Percentiles rank a stretch among this genome's conserved stretches.
These are phyloP conservation scores for Aspergillus eucalypticola DNA, from an alignment of 2,329 filamentous ascomycete genomes.

Conservation along the genomic window DNA sequence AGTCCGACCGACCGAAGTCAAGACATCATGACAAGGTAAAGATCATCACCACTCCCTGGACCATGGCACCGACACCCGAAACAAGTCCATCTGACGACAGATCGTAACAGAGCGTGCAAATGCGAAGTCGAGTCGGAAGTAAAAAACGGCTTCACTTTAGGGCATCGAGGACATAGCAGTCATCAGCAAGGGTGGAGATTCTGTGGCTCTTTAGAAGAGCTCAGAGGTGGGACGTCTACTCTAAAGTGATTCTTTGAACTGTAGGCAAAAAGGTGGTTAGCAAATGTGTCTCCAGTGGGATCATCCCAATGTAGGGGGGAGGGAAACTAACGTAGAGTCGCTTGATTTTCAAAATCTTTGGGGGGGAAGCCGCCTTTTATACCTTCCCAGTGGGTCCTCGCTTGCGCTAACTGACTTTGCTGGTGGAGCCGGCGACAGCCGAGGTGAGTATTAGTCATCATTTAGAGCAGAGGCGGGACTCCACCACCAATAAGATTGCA, in stretches of 20 bases:
- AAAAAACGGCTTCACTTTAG: slow-evolving; percentile 75
- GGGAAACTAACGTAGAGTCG: slow-evolving; percentile 46
- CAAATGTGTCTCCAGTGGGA: not conserved
- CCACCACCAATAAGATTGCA: too few relatives aligned
- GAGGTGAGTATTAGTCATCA: too few relatives aligned
- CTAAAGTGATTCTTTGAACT: slow-evolving; percentile 90
- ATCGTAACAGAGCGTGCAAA: slow-evolving; percentile 18
- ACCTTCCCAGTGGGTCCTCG: too few relatives aligned
- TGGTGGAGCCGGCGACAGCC: too few relatives aligned
- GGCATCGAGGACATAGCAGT: slow-evolving; percentile 78
- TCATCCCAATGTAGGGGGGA: slow-evolving; percentile 25
- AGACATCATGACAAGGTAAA: slow-evolving; percentile 71
- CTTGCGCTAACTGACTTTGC: too few relatives aligned
- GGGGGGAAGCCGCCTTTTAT: slow-evolving; percentile 25
- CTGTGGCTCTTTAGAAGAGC: slow-evolving; percentile 90
- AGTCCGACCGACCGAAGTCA: slow-evolving; percentile 73
- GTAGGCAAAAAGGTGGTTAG: slow-evolving; percentile 27
- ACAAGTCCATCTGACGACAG: slow-evolving; percentile 24
- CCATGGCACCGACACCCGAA: slow-evolving; percentile 48
- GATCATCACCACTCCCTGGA: slow-evolving; percentile 95
- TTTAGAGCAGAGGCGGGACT: too few relatives aligned
- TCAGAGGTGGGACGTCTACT: slow-evolving; percentile 90
- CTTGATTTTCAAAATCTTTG: slow-evolving; percentile 39
- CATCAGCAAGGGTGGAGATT: slow-evolving; percentile 93
- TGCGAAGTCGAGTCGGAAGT: slow-evolving; percentile 46